Percentiles rank a stretch among this genome's conserved stretches.
Conservation (phyloP, 495 filamentous ascomycete genomes). For the Neurospora sp. region DNA sequence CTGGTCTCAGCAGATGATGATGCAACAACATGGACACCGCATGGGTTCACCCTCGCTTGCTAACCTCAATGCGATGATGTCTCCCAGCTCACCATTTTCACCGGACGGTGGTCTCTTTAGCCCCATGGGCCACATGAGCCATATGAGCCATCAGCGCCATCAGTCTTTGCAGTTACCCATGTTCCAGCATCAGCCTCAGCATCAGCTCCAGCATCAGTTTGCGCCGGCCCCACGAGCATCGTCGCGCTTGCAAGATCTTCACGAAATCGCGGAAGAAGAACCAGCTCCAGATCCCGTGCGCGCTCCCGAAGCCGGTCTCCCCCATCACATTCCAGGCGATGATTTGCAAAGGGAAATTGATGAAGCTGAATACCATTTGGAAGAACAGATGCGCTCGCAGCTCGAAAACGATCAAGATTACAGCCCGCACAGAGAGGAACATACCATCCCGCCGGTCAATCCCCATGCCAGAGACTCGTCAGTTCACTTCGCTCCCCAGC, state of each 20-base stretch:
- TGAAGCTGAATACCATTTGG: slow-evolving; percentile 73
- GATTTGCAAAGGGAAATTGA: slow-evolving; percentile 79
- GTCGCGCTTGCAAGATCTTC: slow-evolving; percentile 44
- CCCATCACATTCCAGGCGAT: slow-evolving; percentile 33
- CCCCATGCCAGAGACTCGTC: slow-evolving; percentile 29
- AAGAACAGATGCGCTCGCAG: slow-evolving; percentile 60
- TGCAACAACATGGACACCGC: slow-evolving; percentile 43
- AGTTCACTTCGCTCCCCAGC: slow-evolving; percentile 31
- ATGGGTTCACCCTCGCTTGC: slow-evolving; percentile 48
- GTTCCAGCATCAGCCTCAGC: slow-evolving; percentile 42
- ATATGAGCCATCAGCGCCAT: slow-evolving; percentile 46
- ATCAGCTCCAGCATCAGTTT: slow-evolving; percentile 39
- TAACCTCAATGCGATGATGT: slow-evolving; percentile 38
- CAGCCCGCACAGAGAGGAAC: slow-evolving; percentile 41
- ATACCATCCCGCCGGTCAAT: slow-evolving; percentile 14
- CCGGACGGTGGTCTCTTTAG: slow-evolving; percentile 28
- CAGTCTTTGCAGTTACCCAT: slow-evolving; percentile 49
- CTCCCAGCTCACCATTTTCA: slow-evolving; percentile 41
- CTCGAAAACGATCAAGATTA: slow-evolving; percentile 58
- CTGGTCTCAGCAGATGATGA: slow-evolving; percentile 46
- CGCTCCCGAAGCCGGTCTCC: slow-evolving; percentile 35
- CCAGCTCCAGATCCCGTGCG: slow-evolving; percentile 35
- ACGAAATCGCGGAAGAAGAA: slow-evolving; percentile 45
- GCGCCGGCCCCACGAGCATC: slow-evolving; percentile 37
- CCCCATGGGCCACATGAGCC: slow-evolving; percentile 2